Evolutionary conservation across 2,329 filamentous ascomycete species (phyloP).

Genomic region (Botryosphaeria dothidea): DNA sequence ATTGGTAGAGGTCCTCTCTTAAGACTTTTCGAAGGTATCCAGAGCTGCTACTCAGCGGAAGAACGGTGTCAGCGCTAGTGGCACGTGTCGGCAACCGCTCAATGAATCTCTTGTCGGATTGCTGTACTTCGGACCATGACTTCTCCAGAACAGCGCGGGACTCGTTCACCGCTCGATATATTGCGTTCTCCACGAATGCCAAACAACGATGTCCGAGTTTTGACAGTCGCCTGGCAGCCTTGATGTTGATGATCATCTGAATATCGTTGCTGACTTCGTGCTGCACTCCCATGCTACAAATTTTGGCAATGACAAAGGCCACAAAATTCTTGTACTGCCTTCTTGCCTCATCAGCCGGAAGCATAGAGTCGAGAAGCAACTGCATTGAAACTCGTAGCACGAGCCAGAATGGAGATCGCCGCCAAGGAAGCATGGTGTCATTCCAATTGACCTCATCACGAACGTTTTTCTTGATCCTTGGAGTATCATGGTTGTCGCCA

Average conservation of each 20-base stretch:
- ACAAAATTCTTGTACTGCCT: conserved; percentile 55
- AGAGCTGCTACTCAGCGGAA: background rate
- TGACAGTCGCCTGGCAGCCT: conserved; percentile 22
- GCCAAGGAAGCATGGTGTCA: conserved; percentile 42
- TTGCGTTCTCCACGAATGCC: background rate
- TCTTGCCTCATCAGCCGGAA: background rate
- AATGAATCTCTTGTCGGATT: background rate
- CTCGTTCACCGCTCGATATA: background rate
- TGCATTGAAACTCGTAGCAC: conserved; percentile 53
- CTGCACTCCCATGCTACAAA: conserved; percentile 33
- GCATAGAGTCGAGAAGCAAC: background rate
- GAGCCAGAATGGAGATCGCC: conserved; percentile 54
- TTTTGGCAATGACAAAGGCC: conserved; percentile 44
- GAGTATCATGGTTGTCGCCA: background rate
- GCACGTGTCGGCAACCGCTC: background rate
- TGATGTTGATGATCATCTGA: conserved; percentile 25
- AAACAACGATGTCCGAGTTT: background rate
- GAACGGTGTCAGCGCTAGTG: background rate
- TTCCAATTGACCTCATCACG: conserved; percentile 53
- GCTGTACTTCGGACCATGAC: background rate
- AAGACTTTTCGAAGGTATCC: background rate
- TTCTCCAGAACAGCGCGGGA: background rate
- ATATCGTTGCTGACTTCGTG: background rate
- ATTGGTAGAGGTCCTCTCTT: background rate
- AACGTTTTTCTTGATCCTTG: conserved; percentile 48